Base-by-base conservation (phyloP, 495 filamentous ascomycete genomes). In the Penicillium cosmopolitanum region DNA sequence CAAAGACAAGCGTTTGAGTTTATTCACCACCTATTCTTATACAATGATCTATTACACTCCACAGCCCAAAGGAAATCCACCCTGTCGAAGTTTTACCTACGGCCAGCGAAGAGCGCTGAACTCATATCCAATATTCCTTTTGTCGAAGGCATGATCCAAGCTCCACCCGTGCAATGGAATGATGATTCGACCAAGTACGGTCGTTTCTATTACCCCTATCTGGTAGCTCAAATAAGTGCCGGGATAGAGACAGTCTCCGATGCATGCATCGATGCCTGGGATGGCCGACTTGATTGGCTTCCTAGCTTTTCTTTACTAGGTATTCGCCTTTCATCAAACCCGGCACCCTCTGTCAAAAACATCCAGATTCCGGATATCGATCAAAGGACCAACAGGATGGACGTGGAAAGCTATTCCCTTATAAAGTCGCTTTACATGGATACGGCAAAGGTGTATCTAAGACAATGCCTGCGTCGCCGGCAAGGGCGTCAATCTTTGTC, bases 201-300 rank as follows among this genome's bases (percentile, higher is more conserved):
- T 5, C 34, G 51, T 25, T 44, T 36, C 28, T 35, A 53, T 38
- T 52, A 60, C 33, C 51, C 57, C 9, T 48, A 48, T 36, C 53
- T 56, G 15, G 16, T 60, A 12, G 51, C 36, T 16, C 36, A 28
- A n/a, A 60, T 60, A 18, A 46, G 35, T 11, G 42, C 50, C 12
- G 40, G 38, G 11, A 13, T 34, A 34, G 34, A 23, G 15, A 31
- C 36, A 8, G 34, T 60, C 10, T 54, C 50, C 11, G 42, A 53
- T 16, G 57, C n/a, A 7, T 23, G 43, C 23, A 54, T 60, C 35
- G 19, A 35, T 46, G 5, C 13, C 4, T 60, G 57, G 57, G 57
- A 60, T 35, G 40, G 57, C 3, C 11, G 50, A 16, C 18, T 60
- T 7, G 50, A 53, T 34, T 60, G 50, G 57, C 57, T 60, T 18